Conservation (phyloP, 1,139 yeast genomes). For the Diutina scorzettiae region DNA sequence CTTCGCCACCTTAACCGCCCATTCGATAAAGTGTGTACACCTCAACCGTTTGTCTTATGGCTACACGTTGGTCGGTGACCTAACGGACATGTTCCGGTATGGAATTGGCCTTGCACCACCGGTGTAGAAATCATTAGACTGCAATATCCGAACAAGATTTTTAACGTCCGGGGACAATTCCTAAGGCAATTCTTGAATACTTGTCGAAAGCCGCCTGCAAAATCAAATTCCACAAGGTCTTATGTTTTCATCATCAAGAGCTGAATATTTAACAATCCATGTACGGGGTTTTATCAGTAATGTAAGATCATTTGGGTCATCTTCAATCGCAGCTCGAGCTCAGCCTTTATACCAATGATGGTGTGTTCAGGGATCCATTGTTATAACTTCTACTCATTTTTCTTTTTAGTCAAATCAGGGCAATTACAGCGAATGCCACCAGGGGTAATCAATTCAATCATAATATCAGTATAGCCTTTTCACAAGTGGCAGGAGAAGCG, state of each 20-base stretch:
- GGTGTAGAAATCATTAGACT: conserved; percentile 6
- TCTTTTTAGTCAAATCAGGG: too few relatives aligned
- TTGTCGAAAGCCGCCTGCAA: conserved; percentile 10
- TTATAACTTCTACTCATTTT: too few relatives aligned
- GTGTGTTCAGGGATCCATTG: conserved; percentile 7
- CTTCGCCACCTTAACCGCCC: neutral
- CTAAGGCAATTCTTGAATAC: conserved; percentile 9
- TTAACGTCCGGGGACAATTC: conserved; percentile 7
- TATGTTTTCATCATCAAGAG: conserved; percentile 4
- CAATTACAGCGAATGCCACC: conserved; percentile 8
- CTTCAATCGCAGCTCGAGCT: conserved; percentile 6
- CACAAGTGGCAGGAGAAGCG: conserved; percentile 11
- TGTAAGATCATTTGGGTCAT: conserved; percentile 6
- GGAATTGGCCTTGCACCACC: conserved; percentile 7
- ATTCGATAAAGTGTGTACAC: neutral
- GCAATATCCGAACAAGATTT: conserved; percentile 7
- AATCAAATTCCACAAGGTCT: conserved; percentile 8
- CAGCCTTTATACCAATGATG: conserved; percentile 7
- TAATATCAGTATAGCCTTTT: conserved; percentile 10
- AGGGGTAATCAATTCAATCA: conserved; percentile 7
- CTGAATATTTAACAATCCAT: conserved; percentile 6
- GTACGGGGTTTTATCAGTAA: conserved; percentile 6
- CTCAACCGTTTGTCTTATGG: conserved; percentile 5
- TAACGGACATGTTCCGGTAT: conserved; percentile 7
- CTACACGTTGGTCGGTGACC: conserved; percentile 7